A percentile compares a stretch with the other conserved stretches of the same genome.
phyloP scores from a whole-genome alignment of 495 filamentous ascomycete genomes.

The Penicillium soppii region DNA sequence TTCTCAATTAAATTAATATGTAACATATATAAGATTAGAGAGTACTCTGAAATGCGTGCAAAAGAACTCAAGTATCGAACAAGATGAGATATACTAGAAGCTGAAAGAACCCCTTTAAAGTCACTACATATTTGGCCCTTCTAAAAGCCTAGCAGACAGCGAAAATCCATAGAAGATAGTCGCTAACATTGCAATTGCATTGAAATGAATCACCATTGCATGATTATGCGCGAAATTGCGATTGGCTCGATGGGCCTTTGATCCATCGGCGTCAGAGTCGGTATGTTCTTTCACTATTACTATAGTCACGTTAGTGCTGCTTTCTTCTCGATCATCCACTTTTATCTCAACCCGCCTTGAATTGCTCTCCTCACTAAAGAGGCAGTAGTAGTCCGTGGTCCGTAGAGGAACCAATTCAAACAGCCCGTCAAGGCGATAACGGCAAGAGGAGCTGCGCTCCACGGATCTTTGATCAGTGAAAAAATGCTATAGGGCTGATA shows the following conservation, averaged over 20 bases:
- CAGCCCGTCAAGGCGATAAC: conserved; percentile 38
- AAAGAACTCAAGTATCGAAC: too few species aligned
- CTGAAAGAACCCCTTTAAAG: not conserved
- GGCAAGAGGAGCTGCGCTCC: conserved; percentile 36
- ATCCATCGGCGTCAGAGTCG: conserved; percentile 8
- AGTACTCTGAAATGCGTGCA: too few species aligned
- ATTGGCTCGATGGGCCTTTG: conserved; percentile 39
- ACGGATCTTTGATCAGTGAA: conserved; percentile 31
- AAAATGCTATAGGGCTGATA: conserved; percentile 41
- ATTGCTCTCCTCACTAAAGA: conserved; percentile 44
- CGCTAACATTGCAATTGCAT: conserved; percentile 49
- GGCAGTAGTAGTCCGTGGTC: conserved; percentile 43
- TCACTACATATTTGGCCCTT: not conserved
- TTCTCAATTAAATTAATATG: too few species aligned
- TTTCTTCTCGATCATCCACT: too few species aligned
- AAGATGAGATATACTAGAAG: too few species aligned
- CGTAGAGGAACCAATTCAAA: conserved; percentile 48
- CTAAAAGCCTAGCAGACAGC: conserved; percentile 31
- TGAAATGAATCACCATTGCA: conserved; percentile 57
- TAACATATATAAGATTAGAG: too few species aligned
- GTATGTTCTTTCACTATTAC: conserved; percentile 18
- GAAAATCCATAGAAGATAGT: conserved; percentile 51
- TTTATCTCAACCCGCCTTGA: conserved; percentile 30
- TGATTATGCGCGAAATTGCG: conserved; percentile 48
- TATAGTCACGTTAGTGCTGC: not conserved